Evolutionary conservation across 352 stramenopile genomes (phyloP), one percentile per base, ranked within the genome.

Genomic region (Globisporangium polare): DNA sequence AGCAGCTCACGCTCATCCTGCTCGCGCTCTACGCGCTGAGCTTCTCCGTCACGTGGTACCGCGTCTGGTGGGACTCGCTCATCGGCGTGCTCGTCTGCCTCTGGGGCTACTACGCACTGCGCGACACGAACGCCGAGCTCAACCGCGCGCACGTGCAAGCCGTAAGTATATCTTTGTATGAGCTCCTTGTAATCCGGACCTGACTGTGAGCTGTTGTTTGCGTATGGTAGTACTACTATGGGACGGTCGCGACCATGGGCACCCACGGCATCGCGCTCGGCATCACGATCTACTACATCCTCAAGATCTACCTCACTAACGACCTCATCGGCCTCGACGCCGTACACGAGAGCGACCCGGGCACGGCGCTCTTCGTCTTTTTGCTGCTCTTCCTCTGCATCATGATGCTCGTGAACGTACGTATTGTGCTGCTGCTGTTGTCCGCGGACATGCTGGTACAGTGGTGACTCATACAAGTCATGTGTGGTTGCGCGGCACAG

Each of bases 31-130:
- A 79, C 69, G 20, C 75, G 39, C 54, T 80, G 54, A 88, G 80
- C 67, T 89, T 93, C 69, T 73, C 74, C 18, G 68, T 87, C n/a
- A 86, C 81, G 35, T 93, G 84, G 84, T 91, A 90, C 70, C 71
- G 73, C 43, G 80, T 93, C 37, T 93, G 79, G 80, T 93, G 83
- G 83, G 83, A 93, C 68, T 82, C 79, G 39, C 62, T 88, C 63
- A 79, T 91, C 45, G 77, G 74, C 5, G 37, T 93, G 3, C 22
- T 66, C 12, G 76, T 89, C 26, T 75, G 73, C 26, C 46, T 52
- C 17, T 74, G 69, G 26, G 84, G 81, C 29, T 90, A 86, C 62
- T 88, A 80, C 65, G 63, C 58, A 33, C 71, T 93, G 9, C 68
- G 54, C 39, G 68, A 88, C 63, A 73, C 71, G 29, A 83, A 80